Evolutionary conservation across 257 asterid species (phyloP).

Genomic region (Cinchona pubescens): DNA sequence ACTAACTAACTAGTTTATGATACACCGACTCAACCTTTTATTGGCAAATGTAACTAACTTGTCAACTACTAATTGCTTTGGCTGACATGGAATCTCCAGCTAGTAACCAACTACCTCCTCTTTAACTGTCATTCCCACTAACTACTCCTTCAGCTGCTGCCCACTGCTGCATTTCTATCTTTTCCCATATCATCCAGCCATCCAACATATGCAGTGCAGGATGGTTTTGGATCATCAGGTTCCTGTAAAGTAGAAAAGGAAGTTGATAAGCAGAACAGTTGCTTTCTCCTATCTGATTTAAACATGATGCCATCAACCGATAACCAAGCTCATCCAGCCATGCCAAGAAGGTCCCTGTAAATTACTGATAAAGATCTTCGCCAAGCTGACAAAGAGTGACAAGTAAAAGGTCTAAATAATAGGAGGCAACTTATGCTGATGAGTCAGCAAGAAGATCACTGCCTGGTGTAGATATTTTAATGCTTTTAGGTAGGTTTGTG

Average conservation of each 20-base stretch:
- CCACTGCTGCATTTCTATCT: too few relatives aligned
- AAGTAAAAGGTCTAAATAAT: not conserved
- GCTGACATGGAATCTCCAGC: too few relatives aligned
- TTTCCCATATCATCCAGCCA: too few relatives aligned
- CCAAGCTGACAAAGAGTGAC: not conserved
- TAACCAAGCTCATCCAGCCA: too few relatives aligned
- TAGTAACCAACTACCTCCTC: too few relatives aligned
- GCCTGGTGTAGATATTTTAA: slow-evolving; percentile 21
- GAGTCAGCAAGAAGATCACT: not conserved
- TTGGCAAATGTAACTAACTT: too few relatives aligned
- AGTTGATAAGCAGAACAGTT: slow-evolving; percentile 5
- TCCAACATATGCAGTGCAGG: slow-evolving; percentile 16
- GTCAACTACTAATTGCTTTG: too few relatives aligned
- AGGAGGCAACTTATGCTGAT: not conserved
- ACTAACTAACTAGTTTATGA: too few relatives aligned
- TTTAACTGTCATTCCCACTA: too few relatives aligned
- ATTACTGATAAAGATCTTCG: slow-evolving; percentile 15
- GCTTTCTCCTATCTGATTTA: slow-evolving; percentile 38
- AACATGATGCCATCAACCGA: slow-evolving; percentile 32
- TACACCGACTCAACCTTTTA: too few relatives aligned
- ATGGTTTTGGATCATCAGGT: slow-evolving; percentile 10
- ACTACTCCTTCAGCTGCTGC: too few relatives aligned
- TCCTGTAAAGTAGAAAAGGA: slow-evolving; percentile 8
- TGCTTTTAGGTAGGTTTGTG: slow-evolving; percentile 2
- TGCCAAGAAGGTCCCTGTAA: slow-evolving; percentile 13